A percentile compares a stretch with the other conserved stretches of the same genome.
Conservation (phyloP, 805 yeast genomes). For the Wickerhamiella azyma region DNA sequence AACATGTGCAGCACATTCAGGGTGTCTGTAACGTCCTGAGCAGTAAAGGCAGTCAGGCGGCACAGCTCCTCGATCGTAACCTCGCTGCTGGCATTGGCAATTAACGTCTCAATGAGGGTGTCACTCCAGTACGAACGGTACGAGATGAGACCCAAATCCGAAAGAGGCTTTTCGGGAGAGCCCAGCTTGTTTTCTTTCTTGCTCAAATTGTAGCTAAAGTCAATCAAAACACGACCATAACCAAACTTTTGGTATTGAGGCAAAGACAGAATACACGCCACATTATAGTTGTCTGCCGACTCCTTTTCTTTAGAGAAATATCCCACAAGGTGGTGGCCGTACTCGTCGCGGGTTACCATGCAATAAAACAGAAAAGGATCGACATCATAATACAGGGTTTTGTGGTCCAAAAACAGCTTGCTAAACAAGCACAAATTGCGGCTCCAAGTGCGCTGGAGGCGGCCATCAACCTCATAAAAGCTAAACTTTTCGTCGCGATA, state of each 20-base stretch:
- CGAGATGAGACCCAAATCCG: conserved; percentile 84
- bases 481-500: conserved; percentile 87
- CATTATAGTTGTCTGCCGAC: conserved; percentile 86
- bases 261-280: conserved; percentile 89
- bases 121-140: conserved; percentile 97
- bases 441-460: conserved; percentile 95
- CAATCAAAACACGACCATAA: conserved; percentile 80
- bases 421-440: conserved; percentile 83
- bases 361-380: conserved; percentile 94
- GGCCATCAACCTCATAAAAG: conserved; percentile 94
- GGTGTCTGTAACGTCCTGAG: conserved; percentile 88
- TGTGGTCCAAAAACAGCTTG: conserved; percentile 86
- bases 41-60: conserved; percentile 79
- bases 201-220: conserved; percentile 83
- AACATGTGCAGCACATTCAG: conserved; percentile 81
- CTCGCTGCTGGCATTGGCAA: conserved; percentile 42
- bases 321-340: conserved; percentile 93
- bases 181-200: conserved; percentile 83
- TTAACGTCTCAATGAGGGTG: conserved; percentile 57
- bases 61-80: conserved; percentile 86
- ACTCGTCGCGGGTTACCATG: conserved; percentile 80
- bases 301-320: conserved; percentile 96
- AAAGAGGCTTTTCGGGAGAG: conserved; percentile 93
- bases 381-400: conserved; percentile 91
- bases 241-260: conserved; percentile 97